phyloP scores from a whole-genome alignment of 768 basidiomycete species.

The Arthromyces matolae region DNA sequence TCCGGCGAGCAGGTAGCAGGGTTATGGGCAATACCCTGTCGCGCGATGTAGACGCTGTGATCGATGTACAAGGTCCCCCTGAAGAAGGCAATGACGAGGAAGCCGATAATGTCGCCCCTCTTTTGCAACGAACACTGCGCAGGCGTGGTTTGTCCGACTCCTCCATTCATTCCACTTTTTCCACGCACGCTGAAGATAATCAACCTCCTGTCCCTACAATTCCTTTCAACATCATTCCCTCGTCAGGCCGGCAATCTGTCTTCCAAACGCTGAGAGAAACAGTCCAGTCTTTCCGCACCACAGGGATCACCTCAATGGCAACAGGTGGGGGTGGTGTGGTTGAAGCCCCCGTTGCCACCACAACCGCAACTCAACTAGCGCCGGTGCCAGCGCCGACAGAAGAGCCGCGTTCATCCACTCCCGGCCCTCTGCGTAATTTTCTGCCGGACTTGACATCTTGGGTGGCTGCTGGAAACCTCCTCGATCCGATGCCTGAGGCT shows the following conservation, averaged over 20 bases:
- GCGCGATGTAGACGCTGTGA: conserved; percentile 73
- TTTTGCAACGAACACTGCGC: conserved; percentile 64
- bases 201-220: conserved; percentile 3
- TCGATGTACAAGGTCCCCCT: conserved; percentile 46
- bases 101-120: conserved; percentile 42
- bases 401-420: conserved; percentile 6
- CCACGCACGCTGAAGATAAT: conserved; percentile 45
- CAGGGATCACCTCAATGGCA: too few relatives aligned
- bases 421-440: conserved; percentile 15
- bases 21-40: conserved; percentile 38
- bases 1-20: conserved; percentile 19
- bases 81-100: conserved; percentile 35
- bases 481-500: conserved; percentile 24
- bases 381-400: conserved; percentile 10
- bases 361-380: conserved; percentile 20
- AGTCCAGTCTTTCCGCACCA: conserved; percentile 43
- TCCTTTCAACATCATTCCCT: conserved; percentile 11
- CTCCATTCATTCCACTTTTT: conserved; percentile 85
- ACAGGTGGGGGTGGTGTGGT: conserved; percentile 9
- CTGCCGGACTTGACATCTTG: conserved; percentile 25
- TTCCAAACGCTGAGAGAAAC: conserved; percentile 52
- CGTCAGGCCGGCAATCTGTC: conserved; percentile 45
- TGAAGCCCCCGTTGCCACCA: conserved; percentile 11
- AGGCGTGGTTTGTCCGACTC: conserved; percentile 88
- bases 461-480: conserved; percentile 26